Percentiles rank a stretch among this genome's conserved stretches.
phyloP scores from a whole-genome alignment of 2,329 filamentous ascomycete genomes.

The Stachybotrys chlorohalonatus region DNA sequence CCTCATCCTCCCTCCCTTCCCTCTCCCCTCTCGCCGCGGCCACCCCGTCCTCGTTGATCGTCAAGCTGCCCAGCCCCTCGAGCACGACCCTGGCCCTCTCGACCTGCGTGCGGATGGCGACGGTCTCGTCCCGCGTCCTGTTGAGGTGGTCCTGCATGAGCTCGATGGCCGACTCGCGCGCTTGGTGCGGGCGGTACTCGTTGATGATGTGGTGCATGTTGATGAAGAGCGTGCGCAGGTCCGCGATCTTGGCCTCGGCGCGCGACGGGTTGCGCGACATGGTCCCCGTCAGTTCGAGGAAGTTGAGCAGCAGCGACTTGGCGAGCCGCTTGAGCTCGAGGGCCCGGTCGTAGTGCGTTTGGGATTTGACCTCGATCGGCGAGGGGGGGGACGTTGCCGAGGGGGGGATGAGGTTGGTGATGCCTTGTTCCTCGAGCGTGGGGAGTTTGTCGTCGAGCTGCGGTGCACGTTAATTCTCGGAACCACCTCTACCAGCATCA shows the following conservation, averaged over 20 bases:
- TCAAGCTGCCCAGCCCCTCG: constrained; percentile 53
- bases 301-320: constrained; percentile 81
- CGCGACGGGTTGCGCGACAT: constrained; percentile 24
- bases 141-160: constrained; percentile 83
- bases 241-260: constrained; percentile 62
- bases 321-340: constrained; percentile 67
- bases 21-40: not conserved
- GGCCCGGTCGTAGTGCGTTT: constrained; percentile 52
- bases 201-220: constrained; percentile 94
- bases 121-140: constrained; percentile 62
- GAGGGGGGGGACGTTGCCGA: constrained; percentile 18
- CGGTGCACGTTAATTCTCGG: not conserved
- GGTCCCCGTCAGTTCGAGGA: constrained; percentile 68
- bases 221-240: constrained; percentile 74
- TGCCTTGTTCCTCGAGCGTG: constrained; percentile 59
- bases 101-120: constrained; percentile 55
- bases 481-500: not conserved
- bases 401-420: constrained; percentile 48
- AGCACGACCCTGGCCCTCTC: constrained; percentile 68
- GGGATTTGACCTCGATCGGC: constrained; percentile 33
- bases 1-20: constrained; percentile 7
- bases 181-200: constrained; percentile 88
- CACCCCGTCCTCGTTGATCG: constrained; percentile 12
- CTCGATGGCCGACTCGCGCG: constrained; percentile 74
- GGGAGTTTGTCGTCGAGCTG: constrained; percentile 54